Percentiles rank a stretch among this genome's conserved stretches.
Evolutionary conservation across 345 rosid species (phyloP).

Genomic region (Crucihimalaya himalaica): DNA sequence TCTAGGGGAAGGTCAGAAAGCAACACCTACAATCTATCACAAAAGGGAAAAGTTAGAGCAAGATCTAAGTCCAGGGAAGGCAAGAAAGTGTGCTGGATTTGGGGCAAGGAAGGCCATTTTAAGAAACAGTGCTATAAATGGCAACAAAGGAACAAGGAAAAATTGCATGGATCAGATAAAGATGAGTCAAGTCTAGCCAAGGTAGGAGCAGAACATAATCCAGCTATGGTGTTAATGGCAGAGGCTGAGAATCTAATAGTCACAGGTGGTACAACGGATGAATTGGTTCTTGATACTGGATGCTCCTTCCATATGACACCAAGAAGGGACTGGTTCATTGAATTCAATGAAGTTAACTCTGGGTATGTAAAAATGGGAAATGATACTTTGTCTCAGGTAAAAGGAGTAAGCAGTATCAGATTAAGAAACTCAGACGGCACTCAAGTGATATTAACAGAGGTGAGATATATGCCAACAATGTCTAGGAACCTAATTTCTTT

Average conservation of each 20-base stretch:
- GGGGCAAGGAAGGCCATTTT: not conserved
- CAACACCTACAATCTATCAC: too few relatives aligned
- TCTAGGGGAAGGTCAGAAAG: too few relatives aligned
- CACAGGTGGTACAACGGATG: too few relatives aligned
- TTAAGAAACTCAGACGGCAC: too few relatives aligned
- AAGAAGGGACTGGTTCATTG: not conserved
- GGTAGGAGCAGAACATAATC: not conserved
- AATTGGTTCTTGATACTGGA: not conserved
- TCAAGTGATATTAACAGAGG: too few relatives aligned
- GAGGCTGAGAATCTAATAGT: accelerated
- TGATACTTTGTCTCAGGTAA: too few relatives aligned
- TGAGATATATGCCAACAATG: too few relatives aligned
- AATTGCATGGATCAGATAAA: not conserved
- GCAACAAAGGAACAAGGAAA: not conserved
- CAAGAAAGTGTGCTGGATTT: not conserved
- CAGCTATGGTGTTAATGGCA: not conserved
- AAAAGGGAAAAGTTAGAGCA: too few relatives aligned
- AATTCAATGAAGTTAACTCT: not conserved
- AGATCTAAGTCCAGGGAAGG: not conserved
- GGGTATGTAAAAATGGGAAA: too few relatives aligned
- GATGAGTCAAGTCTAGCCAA: not conserved
- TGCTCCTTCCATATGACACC: not conserved
- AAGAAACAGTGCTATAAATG: not conserved
- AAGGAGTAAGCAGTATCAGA: too few relatives aligned
- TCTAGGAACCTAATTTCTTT: too few relatives aligned